phyloP scores from a whole-genome alignment of 208 protist genomes.

The Trypanosoma vivax region DNA sequence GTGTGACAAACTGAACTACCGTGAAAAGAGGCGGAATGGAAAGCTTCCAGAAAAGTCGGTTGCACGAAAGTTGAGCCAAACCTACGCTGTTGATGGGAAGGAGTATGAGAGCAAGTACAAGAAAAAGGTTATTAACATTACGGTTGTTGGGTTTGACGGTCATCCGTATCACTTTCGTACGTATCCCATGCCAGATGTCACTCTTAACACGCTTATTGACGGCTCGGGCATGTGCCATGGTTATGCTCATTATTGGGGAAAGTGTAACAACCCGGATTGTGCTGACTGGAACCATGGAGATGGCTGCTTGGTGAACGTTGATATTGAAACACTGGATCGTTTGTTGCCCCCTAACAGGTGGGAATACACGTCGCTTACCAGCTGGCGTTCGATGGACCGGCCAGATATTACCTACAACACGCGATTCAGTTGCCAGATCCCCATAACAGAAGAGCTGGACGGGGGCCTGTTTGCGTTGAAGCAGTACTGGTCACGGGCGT shows the following conservation, averaged over 20 bases:
- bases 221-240: slow-evolving; percentile 88
- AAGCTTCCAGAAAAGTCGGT: slow-evolving; percentile 82
- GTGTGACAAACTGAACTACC: slow-evolving; percentile 82
- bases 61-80: slow-evolving; percentile 69
- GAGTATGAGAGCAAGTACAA: slow-evolving; percentile 66
- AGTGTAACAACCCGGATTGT: slow-evolving; percentile 89
- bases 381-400: slow-evolving; percentile 72
- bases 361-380: slow-evolving; percentile 83
- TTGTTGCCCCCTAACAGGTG: slow-evolving; percentile 76
- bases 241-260: slow-evolving; percentile 67
- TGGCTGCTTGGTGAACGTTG: slow-evolving; percentile 86
- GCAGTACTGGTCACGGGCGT: slow-evolving; percentile 70
- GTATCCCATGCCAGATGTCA: slow-evolving; percentile 88
- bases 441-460: slow-evolving; percentile 79
- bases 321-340: slow-evolving; percentile 84
- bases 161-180: slow-evolving; percentile 86
- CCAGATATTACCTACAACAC: slow-evolving; percentile 85
- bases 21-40: slow-evolving; percentile 71
- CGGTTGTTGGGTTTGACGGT: slow-evolving; percentile 79
- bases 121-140: slow-evolving; percentile 83
- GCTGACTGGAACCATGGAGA: slow-evolving; percentile 86
- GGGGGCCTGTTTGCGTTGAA: slow-evolving; percentile 83
- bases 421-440: slow-evolving; percentile 87
- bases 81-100: slow-evolving; percentile 78
- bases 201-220: slow-evolving; percentile 87